phyloP scores from a whole-genome alignment of 2,329 filamentous ascomycete genomes.

The Clonostachys chloroleuca region DNA sequence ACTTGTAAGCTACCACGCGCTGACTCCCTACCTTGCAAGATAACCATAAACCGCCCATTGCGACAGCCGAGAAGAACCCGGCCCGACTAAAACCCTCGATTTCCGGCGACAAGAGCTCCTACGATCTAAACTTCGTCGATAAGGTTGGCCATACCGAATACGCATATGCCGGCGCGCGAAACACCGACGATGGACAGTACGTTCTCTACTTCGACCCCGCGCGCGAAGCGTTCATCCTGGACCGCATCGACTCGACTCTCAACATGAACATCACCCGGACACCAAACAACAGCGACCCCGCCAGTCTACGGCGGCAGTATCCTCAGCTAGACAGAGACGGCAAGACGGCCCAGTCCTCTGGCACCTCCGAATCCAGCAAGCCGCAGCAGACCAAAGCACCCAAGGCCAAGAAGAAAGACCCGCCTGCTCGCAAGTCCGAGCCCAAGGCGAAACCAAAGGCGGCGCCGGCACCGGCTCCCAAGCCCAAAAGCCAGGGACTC shows the following conservation, averaged over 20 bases:
- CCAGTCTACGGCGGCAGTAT: conserved; percentile 61
- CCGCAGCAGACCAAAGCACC: neutral
- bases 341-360: conserved; percentile 8
- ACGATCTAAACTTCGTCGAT: conserved; percentile 51
- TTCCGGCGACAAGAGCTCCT: conserved; percentile 44
- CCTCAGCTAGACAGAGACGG: conserved; percentile 51
- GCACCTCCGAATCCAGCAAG: conserved; percentile 10
- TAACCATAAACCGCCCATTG: conserved; percentile 56
- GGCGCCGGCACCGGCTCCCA: conserved; percentile 1
- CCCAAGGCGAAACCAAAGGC: conserved; percentile 6
- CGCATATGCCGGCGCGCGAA: conserved; percentile 55
- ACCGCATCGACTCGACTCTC: conserved; percentile 76
- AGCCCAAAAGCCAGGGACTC: conserved; percentile 24
- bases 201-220: conserved; percentile 73
- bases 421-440: conserved; percentile 11
- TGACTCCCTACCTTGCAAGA: conserved; percentile 29
- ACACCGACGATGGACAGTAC: conserved; percentile 51
- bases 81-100: conserved; percentile 47
- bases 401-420: conserved; percentile 9
- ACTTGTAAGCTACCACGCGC: neutral
- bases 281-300: conserved; percentile 59
- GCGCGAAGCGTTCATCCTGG: conserved; percentile 74
- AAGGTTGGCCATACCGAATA: conserved; percentile 45
- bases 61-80: conserved; percentile 36
- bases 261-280: conserved; percentile 79